Evolutionary conservation across 2,329 filamentous ascomycete species (phyloP), one percentile per base, ranked within the genome.

Genomic region (Phyllosticta ampelicida): DNA sequence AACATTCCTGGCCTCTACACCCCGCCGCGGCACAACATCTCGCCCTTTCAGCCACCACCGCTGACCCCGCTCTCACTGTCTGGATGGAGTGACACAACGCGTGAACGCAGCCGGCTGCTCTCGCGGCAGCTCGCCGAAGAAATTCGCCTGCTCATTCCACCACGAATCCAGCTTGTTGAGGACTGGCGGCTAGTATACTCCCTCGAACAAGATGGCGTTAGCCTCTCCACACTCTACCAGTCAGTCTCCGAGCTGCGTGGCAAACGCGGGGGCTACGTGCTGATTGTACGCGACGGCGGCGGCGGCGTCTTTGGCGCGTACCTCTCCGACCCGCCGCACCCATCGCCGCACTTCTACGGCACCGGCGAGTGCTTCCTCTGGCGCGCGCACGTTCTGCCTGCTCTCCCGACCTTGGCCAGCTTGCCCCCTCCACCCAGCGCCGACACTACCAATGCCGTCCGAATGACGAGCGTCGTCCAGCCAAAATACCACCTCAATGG

Each of bases 351-450:
- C 62, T 99, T 96, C 77, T 99, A 89, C 71, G 94, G 94, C 66
- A 96, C 90, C 11, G 94, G 94, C 66, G 94, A 99, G 73, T 97
- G 92, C 73, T 99, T 95, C 72, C 82, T 95, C 62, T 95, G 89
- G 89, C 83, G 87, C 53, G 86, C 88, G 0, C 84, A 84, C 51
- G 74, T 86, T 3, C 76, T 91, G 30, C 77, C 84, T 1, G 73
- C 82, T 0, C 67, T 76, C 9, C 73, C 73, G 16, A 65, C 75
- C 36, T 68, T 81, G 9, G 71, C 77, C 3, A 77, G 76, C 10
- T 77, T 90, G 0, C 87, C 87, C 1, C 87, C 85, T 0, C 87
- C 86, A 0, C 88, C 88, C 2, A 83, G 78, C 53, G 79, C 80
- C 48, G 83, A 87, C 65, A 86, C 84, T 0, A 84, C 83, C 13